Evolutionary conservation across 1,139 yeast species (phyloP).

Genomic region (Candida tetrigidarum): DNA sequence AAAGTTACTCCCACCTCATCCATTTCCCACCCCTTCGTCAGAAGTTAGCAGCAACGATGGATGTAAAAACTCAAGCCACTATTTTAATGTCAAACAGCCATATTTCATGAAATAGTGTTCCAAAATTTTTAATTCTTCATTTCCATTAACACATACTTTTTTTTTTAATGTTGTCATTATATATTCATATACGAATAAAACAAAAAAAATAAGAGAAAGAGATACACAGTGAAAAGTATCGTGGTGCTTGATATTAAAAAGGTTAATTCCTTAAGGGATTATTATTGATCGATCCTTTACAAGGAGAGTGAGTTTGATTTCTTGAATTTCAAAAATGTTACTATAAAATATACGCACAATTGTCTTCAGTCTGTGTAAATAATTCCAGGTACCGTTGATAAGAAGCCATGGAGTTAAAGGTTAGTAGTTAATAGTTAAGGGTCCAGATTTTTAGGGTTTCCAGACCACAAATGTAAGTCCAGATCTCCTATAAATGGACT

Average conservation of each 20-base stretch:
- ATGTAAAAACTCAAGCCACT: slow-evolving; percentile 1
- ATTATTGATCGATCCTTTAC: not conserved
- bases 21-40: not conserved
- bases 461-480: too few species aligned
- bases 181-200: not conserved
- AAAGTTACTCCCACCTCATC: not conserved
- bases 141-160: not conserved
- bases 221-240: not conserved
- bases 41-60: not conserved
- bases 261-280: not conserved
- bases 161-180: not conserved
- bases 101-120: not conserved
- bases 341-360: too few species aligned
- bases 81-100: slow-evolving; percentile 1
- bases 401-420: too few species aligned
- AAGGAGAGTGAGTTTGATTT: not conserved
- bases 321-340: too few species aligned
- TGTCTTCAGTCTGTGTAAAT: too few species aligned
- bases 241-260: not conserved
- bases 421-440: too few species aligned
- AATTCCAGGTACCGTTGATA: too few species aligned
- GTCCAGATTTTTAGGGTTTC: too few species aligned
- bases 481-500: too few species aligned
- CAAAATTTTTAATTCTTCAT: not conserved
- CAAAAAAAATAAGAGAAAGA: not conserved